Conservation (phyloP, 768 basidiomycete species). For the Boletus sp. region DNA sequence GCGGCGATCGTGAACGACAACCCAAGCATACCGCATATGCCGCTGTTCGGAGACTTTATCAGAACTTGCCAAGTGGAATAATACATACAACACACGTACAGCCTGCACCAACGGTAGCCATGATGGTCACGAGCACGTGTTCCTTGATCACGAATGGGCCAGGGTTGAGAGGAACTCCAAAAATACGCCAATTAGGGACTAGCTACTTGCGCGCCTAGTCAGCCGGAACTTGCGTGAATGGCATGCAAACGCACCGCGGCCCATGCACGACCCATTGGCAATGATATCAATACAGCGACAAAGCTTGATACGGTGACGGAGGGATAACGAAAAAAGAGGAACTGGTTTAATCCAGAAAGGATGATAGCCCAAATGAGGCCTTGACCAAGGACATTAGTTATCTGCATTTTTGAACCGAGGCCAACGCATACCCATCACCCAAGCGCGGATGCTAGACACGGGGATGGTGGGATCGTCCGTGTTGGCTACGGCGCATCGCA, state of each 20-base stretch:
- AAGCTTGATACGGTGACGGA: slow-evolving; percentile 40
- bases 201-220: slow-evolving; percentile 25
- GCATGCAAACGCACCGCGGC: slow-evolving; percentile 35
- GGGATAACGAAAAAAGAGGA: slow-evolving; percentile 72
- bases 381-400: slow-evolving; percentile 1
- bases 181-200: slow-evolving; percentile 49
- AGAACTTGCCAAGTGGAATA: neutral
- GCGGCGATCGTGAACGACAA: neutral
- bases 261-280: slow-evolving; percentile 66
- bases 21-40: slow-evolving; percentile 43
- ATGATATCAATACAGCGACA: slow-evolving; percentile 68
- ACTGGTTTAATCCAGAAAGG: slow-evolving; percentile 73
- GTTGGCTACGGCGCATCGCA: slow-evolving; percentile 72
- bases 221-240: neutral
- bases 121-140: slow-evolving; percentile 65
- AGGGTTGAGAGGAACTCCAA: slow-evolving; percentile 64
- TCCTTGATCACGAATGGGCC: slow-evolving; percentile 78
- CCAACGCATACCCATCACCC: slow-evolving; percentile 45
- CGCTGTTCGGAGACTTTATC: slow-evolving; percentile 20
- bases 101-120: slow-evolving; percentile 47
- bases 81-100: slow-evolving; percentile 15
- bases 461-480: slow-evolving; percentile 68
- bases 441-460: slow-evolving; percentile 53
- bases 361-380: slow-evolving; percentile 50
- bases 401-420: accelerated